Evolutionary conservation across 192 early-diverging fungal genomes (phyloP).

Genomic region (Mortierella antarctica): DNA sequence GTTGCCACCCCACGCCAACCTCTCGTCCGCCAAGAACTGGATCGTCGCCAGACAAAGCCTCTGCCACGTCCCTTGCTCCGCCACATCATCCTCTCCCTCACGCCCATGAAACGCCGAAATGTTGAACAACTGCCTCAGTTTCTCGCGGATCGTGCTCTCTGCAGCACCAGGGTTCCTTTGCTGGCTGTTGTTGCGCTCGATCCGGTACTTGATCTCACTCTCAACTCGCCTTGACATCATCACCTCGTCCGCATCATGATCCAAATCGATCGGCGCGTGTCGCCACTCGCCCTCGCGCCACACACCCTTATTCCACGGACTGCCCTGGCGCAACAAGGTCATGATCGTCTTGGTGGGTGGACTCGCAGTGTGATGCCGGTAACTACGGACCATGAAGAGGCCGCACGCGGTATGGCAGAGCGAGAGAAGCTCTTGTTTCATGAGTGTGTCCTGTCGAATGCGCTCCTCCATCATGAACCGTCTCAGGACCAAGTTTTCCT

Average conservation of each 20-base stretch:
- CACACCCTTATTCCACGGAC: conserved; percentile 27
- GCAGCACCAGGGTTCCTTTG: background rate
- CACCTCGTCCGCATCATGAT: conserved; percentile 5
- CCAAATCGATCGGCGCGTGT: conserved; percentile 14
- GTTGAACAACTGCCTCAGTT: no score
- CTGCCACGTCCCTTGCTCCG: conserved; percentile 25
- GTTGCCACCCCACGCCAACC: conserved; percentile 26
- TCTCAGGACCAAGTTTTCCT: background rate
- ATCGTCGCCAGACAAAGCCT: conserved; percentile 18
- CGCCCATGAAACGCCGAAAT: background rate
- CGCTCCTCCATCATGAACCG: conserved; percentile 13
- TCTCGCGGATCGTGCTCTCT: background rate
- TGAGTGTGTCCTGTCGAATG: conserved; percentile 2
- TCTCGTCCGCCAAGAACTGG: conserved; percentile 17
- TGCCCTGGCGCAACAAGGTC: conserved; percentile 14
- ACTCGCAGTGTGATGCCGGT: background rate
- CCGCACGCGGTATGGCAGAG: conserved; percentile 39
- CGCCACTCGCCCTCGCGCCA: conserved; percentile 37
- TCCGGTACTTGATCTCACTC: background rate
- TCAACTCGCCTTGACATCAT: background rate
- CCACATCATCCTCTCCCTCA: background rate
- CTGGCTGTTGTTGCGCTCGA: background rate
- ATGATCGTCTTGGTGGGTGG: conserved; percentile 10
- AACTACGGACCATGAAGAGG: conserved; percentile 4
- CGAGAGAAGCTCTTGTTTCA: conserved; percentile 13